Evolutionary conservation across 2,329 filamentous ascomycete genomes (phyloP).

Genomic region (Meredithiella fracta): DNA sequence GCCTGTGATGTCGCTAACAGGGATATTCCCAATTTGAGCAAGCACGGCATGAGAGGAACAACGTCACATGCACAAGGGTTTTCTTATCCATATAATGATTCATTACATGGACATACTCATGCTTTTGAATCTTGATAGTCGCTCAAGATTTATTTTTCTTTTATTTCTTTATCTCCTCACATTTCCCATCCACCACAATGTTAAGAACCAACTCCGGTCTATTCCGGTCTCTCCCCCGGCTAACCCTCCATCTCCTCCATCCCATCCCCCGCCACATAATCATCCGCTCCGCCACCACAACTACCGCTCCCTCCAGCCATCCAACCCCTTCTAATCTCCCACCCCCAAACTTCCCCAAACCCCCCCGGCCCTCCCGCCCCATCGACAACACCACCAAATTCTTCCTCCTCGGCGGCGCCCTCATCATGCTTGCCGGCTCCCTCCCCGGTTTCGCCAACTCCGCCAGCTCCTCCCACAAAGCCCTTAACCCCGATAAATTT

Average conservation of each 20-base stretch:
- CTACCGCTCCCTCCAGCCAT: neutral
- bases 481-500: slow-evolving; percentile 45
- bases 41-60: neutral
- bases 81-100: neutral
- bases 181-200: neutral
- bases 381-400: slow-evolving; percentile 14
- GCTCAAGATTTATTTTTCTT: neutral
- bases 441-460: slow-evolving; percentile 11
- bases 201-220: neutral
- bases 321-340: neutral
- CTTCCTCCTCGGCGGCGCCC: slow-evolving; percentile 9
- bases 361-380: neutral
- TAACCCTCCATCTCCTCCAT: neutral
- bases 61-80: neutral
- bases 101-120: neutral
- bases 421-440: slow-evolving; percentile 11
- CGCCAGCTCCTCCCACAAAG: slow-evolving; percentile 14
- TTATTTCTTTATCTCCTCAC: neutral
- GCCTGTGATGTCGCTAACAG: neutral
- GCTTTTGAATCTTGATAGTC: neutral
- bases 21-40: neutral
- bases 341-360: neutral
- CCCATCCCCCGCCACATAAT: neutral
- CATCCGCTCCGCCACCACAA: neutral
- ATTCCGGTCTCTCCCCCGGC: neutral